Percentiles rank a stretch among this genome's conserved stretches.
These are phyloP conservation scores for Russula dissimulans DNA, from an alignment of 768 basidiomycete genomes.

Conservation along the genomic window DNA sequence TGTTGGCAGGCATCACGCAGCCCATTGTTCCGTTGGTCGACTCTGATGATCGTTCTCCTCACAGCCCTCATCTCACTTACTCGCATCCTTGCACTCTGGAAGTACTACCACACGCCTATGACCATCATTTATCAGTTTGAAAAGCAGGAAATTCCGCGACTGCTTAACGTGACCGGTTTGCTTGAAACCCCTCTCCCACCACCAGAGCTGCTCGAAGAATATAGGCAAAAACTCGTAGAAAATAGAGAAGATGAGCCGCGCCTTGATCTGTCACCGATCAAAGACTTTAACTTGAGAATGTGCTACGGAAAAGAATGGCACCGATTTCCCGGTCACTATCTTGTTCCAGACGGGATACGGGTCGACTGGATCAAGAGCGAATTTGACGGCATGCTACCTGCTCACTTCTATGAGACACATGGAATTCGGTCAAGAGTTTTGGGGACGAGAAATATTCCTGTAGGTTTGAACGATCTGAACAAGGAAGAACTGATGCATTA, in stretches of 20 bases:
- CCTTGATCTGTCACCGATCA: conserved; percentile 61
- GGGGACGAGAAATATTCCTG: conserved; percentile 52
- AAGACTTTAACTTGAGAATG: conserved; percentile 59
- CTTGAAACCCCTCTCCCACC: conserved; percentile 39
- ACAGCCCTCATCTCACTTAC: conserved; percentile 65
- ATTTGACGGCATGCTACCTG: conserved; percentile 82
- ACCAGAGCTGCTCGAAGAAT: conserved; percentile 35
- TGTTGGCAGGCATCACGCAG: conserved; percentile 62
- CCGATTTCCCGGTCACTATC: conserved; percentile 84
- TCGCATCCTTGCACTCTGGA: conserved; percentile 72
- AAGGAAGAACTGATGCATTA: conserved; percentile 68
- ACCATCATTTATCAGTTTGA: conserved; percentile 63
- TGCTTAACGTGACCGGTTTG: conserved; percentile 65
- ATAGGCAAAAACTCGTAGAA: conserved; percentile 23
- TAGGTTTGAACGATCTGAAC: conserved; percentile 82
- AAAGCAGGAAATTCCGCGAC: conserved; percentile 65
- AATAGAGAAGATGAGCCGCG: conserved; percentile 34
- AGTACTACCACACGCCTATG: conserved; percentile 89
- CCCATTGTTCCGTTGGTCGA: conserved; percentile 64
- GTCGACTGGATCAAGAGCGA: conserved; percentile 90
- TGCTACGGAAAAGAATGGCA: conserved; percentile 97
- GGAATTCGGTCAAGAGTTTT: conserved; percentile 45
- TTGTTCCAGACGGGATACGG: conserved; percentile 72
- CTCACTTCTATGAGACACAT: conserved; percentile 52
- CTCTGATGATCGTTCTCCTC: conserved; percentile 57